Conservation (phyloP, 371 early-diverging fungal genomes). For the Zychaea mexicana region DNA sequence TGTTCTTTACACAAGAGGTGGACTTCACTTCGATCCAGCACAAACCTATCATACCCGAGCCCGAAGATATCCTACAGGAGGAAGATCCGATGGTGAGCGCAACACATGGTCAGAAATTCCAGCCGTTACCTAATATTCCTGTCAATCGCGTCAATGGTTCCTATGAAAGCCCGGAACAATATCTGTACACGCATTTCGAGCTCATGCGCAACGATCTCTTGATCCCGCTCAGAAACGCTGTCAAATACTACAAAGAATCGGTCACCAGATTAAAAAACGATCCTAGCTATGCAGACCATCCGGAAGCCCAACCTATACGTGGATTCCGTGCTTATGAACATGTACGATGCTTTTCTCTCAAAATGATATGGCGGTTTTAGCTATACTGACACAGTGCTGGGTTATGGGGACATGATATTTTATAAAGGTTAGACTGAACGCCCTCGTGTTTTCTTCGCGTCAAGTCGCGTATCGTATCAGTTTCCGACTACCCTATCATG, state of each 20-base stretch:
- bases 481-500: slow-evolving; percentile 53
- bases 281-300: background rate
- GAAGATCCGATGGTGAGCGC: background rate
- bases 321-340: slow-evolving; percentile 35
- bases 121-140: slow-evolving; percentile 48
- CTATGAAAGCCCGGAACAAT: slow-evolving; percentile 56
- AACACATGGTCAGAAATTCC: background rate
- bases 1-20: slow-evolving; percentile 24
- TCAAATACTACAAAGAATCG: slow-evolving; percentile 34
- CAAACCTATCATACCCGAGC: slow-evolving; percentile 29
- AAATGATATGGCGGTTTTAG: no score
- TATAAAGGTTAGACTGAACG: slow-evolving; percentile 53
- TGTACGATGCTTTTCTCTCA: no score
- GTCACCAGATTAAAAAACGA: slow-evolving; percentile 10
- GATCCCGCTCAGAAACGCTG: slow-evolving; percentile 57
- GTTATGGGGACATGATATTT: background rate
- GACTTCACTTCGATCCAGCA: slow-evolving; percentile 30
- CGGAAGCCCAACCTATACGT: slow-evolving; percentile 8
- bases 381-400: no score
- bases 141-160: slow-evolving; percentile 49
- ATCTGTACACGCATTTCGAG: slow-evolving; percentile 66
- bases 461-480: slow-evolving; percentile 57
- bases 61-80: slow-evolving; percentile 27
- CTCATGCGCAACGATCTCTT: slow-evolving; percentile 67
- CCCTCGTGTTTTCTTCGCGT: slow-evolving; percentile 51